Evolutionary conservation across 768 basidiomycete genomes (phyloP).

Genomic region (Pleurotus tuoliensis): DNA sequence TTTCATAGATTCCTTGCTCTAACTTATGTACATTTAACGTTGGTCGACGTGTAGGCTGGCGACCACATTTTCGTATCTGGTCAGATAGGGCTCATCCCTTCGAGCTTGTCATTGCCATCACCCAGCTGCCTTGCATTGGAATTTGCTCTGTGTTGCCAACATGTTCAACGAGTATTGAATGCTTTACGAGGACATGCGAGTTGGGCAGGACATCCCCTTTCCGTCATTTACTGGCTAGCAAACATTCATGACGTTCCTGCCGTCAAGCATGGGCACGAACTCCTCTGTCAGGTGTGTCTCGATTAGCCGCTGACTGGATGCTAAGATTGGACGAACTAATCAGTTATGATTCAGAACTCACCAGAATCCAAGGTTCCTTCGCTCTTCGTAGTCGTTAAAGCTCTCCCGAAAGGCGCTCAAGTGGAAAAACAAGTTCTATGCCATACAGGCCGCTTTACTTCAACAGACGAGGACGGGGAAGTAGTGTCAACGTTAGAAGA

Average conservation of each 20-base stretch:
- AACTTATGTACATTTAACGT: not conserved
- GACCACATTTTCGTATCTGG: constrained; percentile 87
- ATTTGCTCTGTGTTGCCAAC: constrained; percentile 74
- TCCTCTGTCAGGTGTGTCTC: constrained; percentile 18
- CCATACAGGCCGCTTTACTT: constrained; percentile 60
- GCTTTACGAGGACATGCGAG: constrained; percentile 54
- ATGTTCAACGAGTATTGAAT: constrained; percentile 63
- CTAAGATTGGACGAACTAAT: too few species aligned
- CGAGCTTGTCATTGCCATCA: constrained; percentile 61
- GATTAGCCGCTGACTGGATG: constrained; percentile 10
- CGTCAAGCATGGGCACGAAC: constrained; percentile 36
- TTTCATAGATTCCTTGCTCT: not conserved
- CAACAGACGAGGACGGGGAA: constrained; percentile 46
- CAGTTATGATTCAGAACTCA: not conserved
- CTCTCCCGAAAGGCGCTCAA: constrained; percentile 67
- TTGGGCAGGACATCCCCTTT: constrained; percentile 62
- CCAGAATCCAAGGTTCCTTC: constrained; percentile 26
- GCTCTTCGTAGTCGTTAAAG: constrained; percentile 58
- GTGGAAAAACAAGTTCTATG: constrained; percentile 74
- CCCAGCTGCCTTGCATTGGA: constrained; percentile 58
- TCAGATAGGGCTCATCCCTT: constrained; percentile 88
- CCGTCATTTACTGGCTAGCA: constrained; percentile 72
- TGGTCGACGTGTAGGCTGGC: constrained; percentile 46
- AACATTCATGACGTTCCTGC: constrained; percentile 31
- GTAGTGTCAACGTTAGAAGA: constrained; percentile 29